Evolutionary conservation across 306 rosid species (phyloP), one percentile per base, ranked within the genome.

Genomic region (Fragaria nilgerrensis): DNA sequence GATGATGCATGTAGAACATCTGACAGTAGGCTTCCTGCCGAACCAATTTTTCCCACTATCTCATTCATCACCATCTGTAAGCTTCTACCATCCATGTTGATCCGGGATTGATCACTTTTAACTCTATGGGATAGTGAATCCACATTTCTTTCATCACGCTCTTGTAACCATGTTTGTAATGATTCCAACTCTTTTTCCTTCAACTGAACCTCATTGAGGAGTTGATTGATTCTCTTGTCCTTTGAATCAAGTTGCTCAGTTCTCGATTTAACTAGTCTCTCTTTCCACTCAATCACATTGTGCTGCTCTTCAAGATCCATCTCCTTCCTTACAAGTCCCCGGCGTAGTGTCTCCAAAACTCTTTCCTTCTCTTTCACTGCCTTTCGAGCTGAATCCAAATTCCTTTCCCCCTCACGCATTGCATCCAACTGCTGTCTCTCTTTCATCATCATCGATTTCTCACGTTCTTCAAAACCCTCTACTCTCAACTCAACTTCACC

Each of bases 1-100:
- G 68, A 19, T 5, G 86, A 85, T 11, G 73, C 43, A 73, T n/a
- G 76, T 48, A 89, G 88, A 79, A 73, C 65, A 6, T n/a, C 22
- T 25, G 68, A 55, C 9, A 87, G 61, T 71, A 73, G 72, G 9
- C 7, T 23, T 44, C 81, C 47, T 1, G 67, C 73, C 44, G 49
- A 55, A 32, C 83, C 88, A 7, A 77, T 80, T 55, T 43, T 73
- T 32, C 80, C 76, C 25, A 89, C 55, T 52, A 79, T 77, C 70
- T 71, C 63, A 58, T 52, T 79, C 72, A 89, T 63, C 23, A 83
- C 70, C 13, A 34, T 27, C 52, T 80, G 84, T 78, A 87, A 71
- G 69, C 52, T n/a, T 15, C 27, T 75, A 41, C 88, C 84, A 77
- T 77, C 67, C 56, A 23, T 59, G 19, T 68, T 36, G 32, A 13